phyloP scores from a whole-genome alignment of 805 yeast genomes.

The Saturnispora halmiae region DNA sequence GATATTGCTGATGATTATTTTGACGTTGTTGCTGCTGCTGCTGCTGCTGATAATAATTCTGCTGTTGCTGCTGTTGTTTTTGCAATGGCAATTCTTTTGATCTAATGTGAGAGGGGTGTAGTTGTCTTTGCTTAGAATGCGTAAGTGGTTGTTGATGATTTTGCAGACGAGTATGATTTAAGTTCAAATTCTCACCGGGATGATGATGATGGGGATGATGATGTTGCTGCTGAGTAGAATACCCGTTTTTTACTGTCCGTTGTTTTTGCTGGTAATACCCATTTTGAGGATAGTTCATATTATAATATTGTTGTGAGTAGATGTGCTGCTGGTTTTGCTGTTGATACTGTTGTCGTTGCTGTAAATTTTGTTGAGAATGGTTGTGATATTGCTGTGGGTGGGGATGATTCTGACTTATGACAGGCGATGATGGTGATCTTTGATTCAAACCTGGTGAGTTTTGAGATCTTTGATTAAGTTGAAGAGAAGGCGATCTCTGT shows the following conservation, averaged over 20 bases:
- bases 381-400: constrained; percentile 3
- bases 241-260: background rate
- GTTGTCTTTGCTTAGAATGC: constrained; percentile 5
- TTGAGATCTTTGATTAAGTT: background rate
- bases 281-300: background rate
- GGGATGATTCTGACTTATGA: background rate
- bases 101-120: constrained; percentile 1
- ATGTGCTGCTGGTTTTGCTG: constrained; percentile 3
- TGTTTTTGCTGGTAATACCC: background rate
- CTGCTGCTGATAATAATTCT: constrained; percentile 4
- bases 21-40: background rate
- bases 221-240: background rate
- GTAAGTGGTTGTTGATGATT: background rate
- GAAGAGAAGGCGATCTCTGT: background rate
- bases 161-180: too few species aligned
- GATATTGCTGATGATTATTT: constrained; percentile 1
- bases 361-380: background rate
- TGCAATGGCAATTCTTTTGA: background rate
- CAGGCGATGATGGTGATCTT: constrained; percentile 1
- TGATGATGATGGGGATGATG: background rate
- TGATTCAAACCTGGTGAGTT: background rate
- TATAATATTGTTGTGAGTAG: constrained; percentile 5
- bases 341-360: background rate
- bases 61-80: constrained; percentile 1
- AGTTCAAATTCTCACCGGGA: too few species aligned